These are phyloP conservation scores for Cadophora gregata DNA, from an alignment of 2,329 filamentous ascomycete species.

Conservation along the genomic window DNA sequence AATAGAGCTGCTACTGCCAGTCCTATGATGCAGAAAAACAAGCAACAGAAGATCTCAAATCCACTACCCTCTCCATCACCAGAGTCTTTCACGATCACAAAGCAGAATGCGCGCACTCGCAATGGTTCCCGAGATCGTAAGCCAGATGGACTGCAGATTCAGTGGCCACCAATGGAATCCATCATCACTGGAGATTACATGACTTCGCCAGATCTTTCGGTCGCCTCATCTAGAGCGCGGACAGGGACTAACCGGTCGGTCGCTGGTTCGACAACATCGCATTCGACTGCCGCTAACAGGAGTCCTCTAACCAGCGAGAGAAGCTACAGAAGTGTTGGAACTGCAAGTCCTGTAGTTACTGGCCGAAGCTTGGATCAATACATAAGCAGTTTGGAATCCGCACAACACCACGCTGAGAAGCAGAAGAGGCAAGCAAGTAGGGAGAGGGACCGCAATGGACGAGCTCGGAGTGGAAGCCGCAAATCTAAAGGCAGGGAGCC, in stretches of 20 bases:
- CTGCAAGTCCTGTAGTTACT: conserved; percentile 61
- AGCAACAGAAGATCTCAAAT: conserved; percentile 50
- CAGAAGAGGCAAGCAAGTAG: conserved; percentile 57
- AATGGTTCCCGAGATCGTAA: conserved; percentile 81
- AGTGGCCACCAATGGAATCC: conserved; percentile 58
- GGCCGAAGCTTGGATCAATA: conserved; percentile 79
- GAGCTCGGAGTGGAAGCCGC: conserved; percentile 55
- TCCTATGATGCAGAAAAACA: conserved; percentile 63
- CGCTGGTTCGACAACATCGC: conserved; percentile 61
- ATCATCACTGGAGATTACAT: conserved; percentile 57
- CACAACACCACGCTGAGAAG: conserved; percentile 65
- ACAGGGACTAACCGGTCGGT: conserved; percentile 53
- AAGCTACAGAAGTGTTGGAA: conserved; percentile 51
- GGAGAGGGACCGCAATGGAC: conserved; percentile 51
- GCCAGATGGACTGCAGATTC: conserved; percentile 73
- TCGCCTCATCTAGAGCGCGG: conserved; percentile 58
- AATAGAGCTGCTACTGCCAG: conserved; percentile 66
- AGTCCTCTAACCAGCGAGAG: conserved; percentile 49
- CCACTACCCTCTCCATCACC: conserved; percentile 72
- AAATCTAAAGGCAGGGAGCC: conserved; percentile 60
- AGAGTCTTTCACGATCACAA: conserved; percentile 66
- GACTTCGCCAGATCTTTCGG: conserved; percentile 63
- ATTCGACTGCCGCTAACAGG: conserved; percentile 56
- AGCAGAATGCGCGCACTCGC: conserved; percentile 64
- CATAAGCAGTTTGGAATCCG: conserved; percentile 83